Conservation (phyloP, 1,139 yeast genomes). For the Saccharomyces hybrid region DNA sequence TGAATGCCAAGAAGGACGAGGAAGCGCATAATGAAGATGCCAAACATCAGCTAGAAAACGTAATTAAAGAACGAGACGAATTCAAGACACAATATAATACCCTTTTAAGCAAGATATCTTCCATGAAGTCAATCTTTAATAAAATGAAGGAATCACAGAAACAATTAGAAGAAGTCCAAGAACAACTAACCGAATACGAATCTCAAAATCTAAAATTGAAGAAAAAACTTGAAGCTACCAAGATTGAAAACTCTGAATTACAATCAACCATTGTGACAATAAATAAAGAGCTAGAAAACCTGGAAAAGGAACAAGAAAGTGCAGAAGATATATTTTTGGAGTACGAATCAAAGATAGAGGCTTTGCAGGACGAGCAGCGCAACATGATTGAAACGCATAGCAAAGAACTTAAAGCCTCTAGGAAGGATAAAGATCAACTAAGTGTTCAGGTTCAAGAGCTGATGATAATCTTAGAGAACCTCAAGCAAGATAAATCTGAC, state of each 20-base stretch:
- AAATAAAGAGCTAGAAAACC: constrained; percentile 45
- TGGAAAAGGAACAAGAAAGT: constrained; percentile 62
- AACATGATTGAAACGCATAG: constrained; percentile 15
- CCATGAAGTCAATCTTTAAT: constrained; percentile 68
- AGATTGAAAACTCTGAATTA: constrained; percentile 30
- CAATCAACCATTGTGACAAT: constrained; percentile 34
- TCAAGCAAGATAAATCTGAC: constrained; percentile 22
- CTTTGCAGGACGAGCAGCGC: constrained; percentile 18
- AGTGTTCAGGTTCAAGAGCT: constrained; percentile 27
- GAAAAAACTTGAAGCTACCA: constrained; percentile 25
- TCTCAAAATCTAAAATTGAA: constrained; percentile 32
- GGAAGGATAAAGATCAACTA: constrained; percentile 18
- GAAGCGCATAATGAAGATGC: constrained; percentile 15
- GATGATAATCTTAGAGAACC: constrained; percentile 20
- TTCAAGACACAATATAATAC: constrained; percentile 66
- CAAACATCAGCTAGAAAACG: constrained; percentile 34
- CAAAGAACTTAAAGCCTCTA: constrained; percentile 14
- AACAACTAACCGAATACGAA: constrained; percentile 34
- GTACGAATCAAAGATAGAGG: constrained; percentile 17
- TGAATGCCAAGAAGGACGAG: constrained; percentile 11
- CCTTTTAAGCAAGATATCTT: constrained; percentile 64
- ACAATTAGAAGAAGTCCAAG: constrained; percentile 56
- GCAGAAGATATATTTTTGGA: constrained; percentile 39
- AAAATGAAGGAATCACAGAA: constrained; percentile 71
- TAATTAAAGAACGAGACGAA: constrained; percentile 54